Evolutionary conservation across 805 yeast genomes (phyloP).

Genomic region (Pichia phayaonensis): DNA sequence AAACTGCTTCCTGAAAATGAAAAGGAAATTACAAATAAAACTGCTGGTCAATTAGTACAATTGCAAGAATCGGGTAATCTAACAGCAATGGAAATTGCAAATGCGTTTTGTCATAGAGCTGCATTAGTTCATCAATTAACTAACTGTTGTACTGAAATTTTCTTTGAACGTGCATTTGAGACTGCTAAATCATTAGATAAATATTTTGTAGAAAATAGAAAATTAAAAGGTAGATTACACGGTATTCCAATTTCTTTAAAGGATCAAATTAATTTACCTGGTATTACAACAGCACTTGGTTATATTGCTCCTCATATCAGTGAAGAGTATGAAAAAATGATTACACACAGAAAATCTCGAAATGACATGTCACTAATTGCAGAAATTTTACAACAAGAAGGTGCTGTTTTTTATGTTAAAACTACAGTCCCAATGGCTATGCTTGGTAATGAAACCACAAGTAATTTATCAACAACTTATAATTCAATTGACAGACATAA

Average conservation of each 20-base stretch:
- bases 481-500: constrained; percentile 32
- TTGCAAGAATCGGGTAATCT: constrained; percentile 26
- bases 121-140: constrained; percentile 37
- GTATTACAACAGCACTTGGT: constrained; percentile 34
- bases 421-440: constrained; percentile 39
- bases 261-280: constrained; percentile 36
- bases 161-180: constrained; percentile 32
- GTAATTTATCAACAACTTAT: constrained; percentile 32
- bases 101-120: constrained; percentile 37
- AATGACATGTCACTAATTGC: constrained; percentile 24
- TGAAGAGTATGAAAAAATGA: constrained; percentile 17
- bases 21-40: constrained; percentile 14
- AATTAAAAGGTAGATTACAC: constrained; percentile 35
- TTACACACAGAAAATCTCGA: constrained; percentile 24
- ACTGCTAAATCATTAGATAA: constrained; percentile 35
- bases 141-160: constrained; percentile 35
- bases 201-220: constrained; percentile 27
- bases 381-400: constrained; percentile 28
- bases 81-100: constrained; percentile 29
- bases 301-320: constrained; percentile 29
- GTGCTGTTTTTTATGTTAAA: constrained; percentile 38
- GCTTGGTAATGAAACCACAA: constrained; percentile 34
- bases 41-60: constrained; percentile 20
- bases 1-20: constrained; percentile 20
- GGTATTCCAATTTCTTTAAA: constrained; percentile 41